phyloP scores from a whole-genome alignment of 352 stramenopile species.

The Pythium aristosporum region DNA sequence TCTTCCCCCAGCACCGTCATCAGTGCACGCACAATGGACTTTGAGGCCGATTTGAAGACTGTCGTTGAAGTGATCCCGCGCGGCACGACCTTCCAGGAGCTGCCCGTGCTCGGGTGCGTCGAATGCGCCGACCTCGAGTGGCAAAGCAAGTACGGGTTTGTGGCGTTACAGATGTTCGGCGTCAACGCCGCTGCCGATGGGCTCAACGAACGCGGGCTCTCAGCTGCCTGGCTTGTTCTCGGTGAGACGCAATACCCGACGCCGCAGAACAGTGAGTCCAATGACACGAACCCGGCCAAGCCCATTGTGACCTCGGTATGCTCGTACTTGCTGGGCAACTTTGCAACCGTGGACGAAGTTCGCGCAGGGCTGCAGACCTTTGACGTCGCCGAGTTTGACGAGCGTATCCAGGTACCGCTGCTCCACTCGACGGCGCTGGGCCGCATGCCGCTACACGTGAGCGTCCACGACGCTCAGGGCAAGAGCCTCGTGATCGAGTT shows the following conservation, averaged over 20 bases:
- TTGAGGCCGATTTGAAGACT: conserved; percentile 31
- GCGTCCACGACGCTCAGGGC: conserved; percentile 58
- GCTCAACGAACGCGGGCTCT: conserved; percentile 36
- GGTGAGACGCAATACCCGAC: conserved; percentile 46
- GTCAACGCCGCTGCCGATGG: conserved; percentile 35
- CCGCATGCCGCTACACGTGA: conserved; percentile 54
- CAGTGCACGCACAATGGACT: conserved; percentile 40
- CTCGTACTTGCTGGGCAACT: conserved; percentile 76
- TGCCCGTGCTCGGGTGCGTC: conserved; percentile 26
- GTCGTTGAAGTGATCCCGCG: conserved; percentile 35
- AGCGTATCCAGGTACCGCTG: conserved; percentile 30
- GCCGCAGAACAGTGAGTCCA: conserved; percentile 17
- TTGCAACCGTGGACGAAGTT: conserved; percentile 58
- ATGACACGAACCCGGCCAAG: conserved; percentile 21
- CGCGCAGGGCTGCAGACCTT: conserved; percentile 42
- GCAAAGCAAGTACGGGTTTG: conserved; percentile 35
- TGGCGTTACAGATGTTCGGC: conserved; percentile 35
- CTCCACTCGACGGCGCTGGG: conserved; percentile 27
- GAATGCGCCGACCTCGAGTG: conserved; percentile 32
- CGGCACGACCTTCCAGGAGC: conserved; percentile 33
- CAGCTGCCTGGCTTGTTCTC: conserved; percentile 31
- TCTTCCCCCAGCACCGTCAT: conserved; percentile 19
- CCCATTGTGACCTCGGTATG: conserved; percentile 65
- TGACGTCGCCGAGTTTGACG: conserved; percentile 53
- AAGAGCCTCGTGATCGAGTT: conserved; percentile 75